Evolutionary conservation across 129 eudicot species (phyloP), one percentile per base, ranked within the genome.

Genomic region (Dittrichia graveolens): DNA sequence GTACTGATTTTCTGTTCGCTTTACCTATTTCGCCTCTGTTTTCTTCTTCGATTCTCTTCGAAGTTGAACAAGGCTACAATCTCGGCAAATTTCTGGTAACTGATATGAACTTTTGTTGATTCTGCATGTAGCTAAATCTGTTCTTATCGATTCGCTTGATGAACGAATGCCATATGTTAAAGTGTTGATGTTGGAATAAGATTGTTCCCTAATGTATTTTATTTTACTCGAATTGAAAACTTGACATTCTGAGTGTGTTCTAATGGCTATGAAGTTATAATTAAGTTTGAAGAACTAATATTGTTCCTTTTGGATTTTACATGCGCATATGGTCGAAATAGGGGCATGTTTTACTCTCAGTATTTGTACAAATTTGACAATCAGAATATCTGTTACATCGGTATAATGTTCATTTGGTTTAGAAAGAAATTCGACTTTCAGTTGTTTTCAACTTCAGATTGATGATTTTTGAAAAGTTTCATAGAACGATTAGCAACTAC

Each of bases 81-180:
- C 62, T 69, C 50, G 10, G 11, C 63, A 39, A 11, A 38, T 42
- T 42, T 70, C 18, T 54, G 75, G 75, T 70, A 70, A 70, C 6
- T 54, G 10, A 15, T 69, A 12, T 14, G 34, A 69, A 41, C 52
- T 10, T 49, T 50, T 5, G 5, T 69, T 10, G 31, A 9, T 42
- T 35, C 16, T 49, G 4, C 49, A 18, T 68, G 49, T 55, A 14
- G 7, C 14, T 41, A n/a, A 35, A n/a, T n/a, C 3, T 50, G 73
- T 50, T 69, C 37, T 37, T 3, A 14, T 50, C 49, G 14, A 39
- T 11, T 37, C 67, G 40, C 37, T 69, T 70, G 3, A 10, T 54
- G 3, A 18, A 54, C 5, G 3, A 39, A 16, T 10, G 53, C 54
- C 7, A 0, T 40, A 53, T 54, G 61, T 37, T 35, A 19, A 12